Percentiles rank a stretch among this genome's conserved stretches.
phyloP scores from a whole-genome alignment of 177 flowering plant species.

The Vitis hybrid region DNA sequence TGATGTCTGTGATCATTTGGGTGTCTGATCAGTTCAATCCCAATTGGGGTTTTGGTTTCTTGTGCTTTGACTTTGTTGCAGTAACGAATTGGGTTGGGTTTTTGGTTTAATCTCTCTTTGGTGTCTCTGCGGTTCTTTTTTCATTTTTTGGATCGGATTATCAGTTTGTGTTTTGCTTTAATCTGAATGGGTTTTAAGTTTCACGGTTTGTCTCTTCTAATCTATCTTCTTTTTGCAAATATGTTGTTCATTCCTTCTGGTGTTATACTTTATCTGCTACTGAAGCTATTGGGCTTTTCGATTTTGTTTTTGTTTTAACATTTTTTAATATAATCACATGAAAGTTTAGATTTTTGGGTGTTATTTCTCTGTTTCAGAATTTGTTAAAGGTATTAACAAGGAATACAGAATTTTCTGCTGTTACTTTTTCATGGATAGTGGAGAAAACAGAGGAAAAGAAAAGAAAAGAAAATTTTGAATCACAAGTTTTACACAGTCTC shows the following conservation, averaged over 20 bases:
- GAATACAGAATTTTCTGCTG: not conserved
- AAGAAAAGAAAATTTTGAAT: too few relatives aligned
- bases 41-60: not conserved
- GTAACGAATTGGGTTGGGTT: not conserved
- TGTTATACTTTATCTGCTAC: not conserved
- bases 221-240: not conserved
- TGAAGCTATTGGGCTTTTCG: not conserved
- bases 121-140: not conserved
- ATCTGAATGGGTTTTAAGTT: conserved; percentile 11
- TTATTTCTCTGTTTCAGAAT: not conserved
- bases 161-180: not conserved
- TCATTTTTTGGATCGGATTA: not conserved
- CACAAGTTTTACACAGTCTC: too few relatives aligned
- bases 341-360: not conserved
- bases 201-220: not conserved
- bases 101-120: not conserved
- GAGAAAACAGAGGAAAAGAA: too few relatives aligned
- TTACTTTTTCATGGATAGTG: too few relatives aligned
- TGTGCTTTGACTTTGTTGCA: not conserved
- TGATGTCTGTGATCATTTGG: conserved; percentile 4
- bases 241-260: not conserved
- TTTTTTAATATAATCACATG: not conserved
- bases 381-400: not conserved
- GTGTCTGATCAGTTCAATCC: conserved; percentile 2
- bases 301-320: not conserved